A percentile compares a stretch with the other conserved stretches of the same genome.
These are phyloP conservation scores for Tricholoma flavovirens DNA, from an alignment of 768 basidiomycete genomes.

Conservation along the genomic window DNA sequence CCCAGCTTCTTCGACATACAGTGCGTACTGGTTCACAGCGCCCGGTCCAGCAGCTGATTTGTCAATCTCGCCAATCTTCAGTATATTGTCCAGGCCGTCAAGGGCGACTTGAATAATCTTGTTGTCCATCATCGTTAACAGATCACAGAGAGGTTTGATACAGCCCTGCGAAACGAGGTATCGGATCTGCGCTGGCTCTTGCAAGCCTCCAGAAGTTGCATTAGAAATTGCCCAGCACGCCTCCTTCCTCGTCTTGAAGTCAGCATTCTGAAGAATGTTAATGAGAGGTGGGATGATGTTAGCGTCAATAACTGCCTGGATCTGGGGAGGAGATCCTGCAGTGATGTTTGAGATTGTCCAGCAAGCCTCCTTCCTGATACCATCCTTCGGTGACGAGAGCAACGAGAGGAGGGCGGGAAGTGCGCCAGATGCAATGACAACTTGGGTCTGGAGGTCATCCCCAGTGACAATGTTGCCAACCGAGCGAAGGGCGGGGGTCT, in stretches of 20 bases:
- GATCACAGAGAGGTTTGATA: constrained; percentile 97
- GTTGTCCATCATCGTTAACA: constrained; percentile 98
- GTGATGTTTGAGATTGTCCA: constrained; percentile 99
- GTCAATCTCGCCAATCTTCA: constrained; percentile 96
- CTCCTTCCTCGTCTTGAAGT: constrained; percentile 99
- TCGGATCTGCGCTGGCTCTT: constrained; percentile 94
- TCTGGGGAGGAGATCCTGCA: constrained; percentile 94
- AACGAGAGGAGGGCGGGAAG: constrained; percentile 91
- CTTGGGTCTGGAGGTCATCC: constrained; percentile 98
- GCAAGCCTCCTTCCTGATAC: constrained; percentile 98
- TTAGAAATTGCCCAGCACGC: constrained; percentile 99
- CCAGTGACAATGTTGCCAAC: constrained; percentile 99
- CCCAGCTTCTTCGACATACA: constrained; percentile 95
- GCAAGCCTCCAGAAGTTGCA: constrained; percentile 95
- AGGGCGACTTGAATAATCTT: constrained; percentile 99
- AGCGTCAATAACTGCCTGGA: constrained; percentile 95
- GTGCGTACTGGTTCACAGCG: constrained; percentile 86
- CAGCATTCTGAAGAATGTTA: constrained; percentile 95
- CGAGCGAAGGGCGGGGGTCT: constrained; percentile 96
- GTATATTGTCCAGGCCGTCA: constrained; percentile 96
- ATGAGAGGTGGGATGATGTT: constrained; percentile 97
- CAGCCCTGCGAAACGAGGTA: constrained; percentile 97
- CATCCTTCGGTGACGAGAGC: constrained; percentile 95
- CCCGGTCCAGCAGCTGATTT: constrained; percentile 78
- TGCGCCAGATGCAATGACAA: constrained; percentile 96